Evolutionary conservation across 2,329 filamentous ascomycete genomes (phyloP), one percentile per base, ranked within the genome.

Genomic region (Chaetomiaceae sp.): DNA sequence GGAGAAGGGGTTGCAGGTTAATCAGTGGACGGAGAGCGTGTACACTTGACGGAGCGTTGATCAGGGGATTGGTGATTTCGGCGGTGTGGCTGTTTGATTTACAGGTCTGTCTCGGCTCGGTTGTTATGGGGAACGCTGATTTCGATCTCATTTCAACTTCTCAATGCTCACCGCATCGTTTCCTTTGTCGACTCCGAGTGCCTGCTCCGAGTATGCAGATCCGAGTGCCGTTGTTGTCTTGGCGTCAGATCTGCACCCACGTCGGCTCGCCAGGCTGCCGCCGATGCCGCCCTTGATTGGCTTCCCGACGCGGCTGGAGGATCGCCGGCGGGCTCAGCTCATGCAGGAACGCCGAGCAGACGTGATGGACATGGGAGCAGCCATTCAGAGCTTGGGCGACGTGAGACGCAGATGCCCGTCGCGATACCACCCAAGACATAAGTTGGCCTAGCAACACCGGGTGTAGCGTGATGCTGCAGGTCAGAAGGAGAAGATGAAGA

Each of bases 1-100:
- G 0, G 91, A 96, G 73, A 82, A 81, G 64, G 91, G 92, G 0
- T 65, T 97, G 69, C 85, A 91, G 71, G 83, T 97, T 37, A 97
- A 97, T 68, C 73, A 81, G 42, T 87, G 83, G 65, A 97, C 92
- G 0, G 90, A 96, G 76, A 90, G 88, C 79, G 82, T 95, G 57
- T 94, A 89, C 68, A 88, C 88, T 6, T 90, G n/a, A 43, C 12
- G n/a, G 3, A 33, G 37, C 5, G 6, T 29, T 38, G 27, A 19
- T 23, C 25, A n/a, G n/a, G n/a, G n/a, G 3, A 33, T 25, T 4
- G 6, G 19, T 38, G 27, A 19, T 23, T 9, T 27, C 25, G 25
- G 25, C 25, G 25, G 27, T 31, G 8, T 31, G 27, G 9, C 9
- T 4, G 27, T 7, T 6, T 31, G 27, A 31, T 4, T 31, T 9